Base-by-base conservation (phyloP, 2,329 filamentous ascomycete genomes). In the Cladosporium sp. region DNA sequence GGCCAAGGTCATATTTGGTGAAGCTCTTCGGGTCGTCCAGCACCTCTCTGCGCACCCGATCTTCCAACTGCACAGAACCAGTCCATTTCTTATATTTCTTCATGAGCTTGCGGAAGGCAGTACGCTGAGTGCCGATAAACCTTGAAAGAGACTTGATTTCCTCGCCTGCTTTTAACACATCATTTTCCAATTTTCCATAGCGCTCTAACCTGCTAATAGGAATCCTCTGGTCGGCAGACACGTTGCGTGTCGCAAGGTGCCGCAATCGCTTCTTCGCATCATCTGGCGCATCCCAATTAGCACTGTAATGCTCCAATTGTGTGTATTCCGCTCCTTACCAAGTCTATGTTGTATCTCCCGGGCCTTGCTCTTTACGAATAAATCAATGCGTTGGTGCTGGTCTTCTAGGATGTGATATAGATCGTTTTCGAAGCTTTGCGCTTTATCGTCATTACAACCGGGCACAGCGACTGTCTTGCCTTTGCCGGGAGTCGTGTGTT, bases 21-120 rank as follows among this genome's bases (percentile, higher is more conserved):
- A 92, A 89, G 67, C 84, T 87, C 67, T 84, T 85, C 3, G 81
- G 82, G 49, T 81, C 75, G 43, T 74, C 73, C 41, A 88, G 73
- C 19, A 92, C 70, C 57, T 83, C 78, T 25, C 83, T 77, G 53
- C 79, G 81, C 67, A 93, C 86, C 19, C 83, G 79, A 39, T 73
- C 71, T 53, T 79, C 78, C 18, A 93, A 72, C 0, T 78, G 75
- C 5, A 74, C 74, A 18, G 87, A 90, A 35, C 83, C 82, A 3
- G 88, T 92, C 88, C 88, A 93, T 77, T 90, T 91, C 77, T 85
- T 74, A 69, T 93, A 92, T 65, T 94, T 94, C 66, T 92, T 93
- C 29, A 91, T 72, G 32, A 94, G 84, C 69, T 94, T 94, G 49
- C 81, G 79, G 60, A 94, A 91, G 3, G 85, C 88, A 4, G 84